Conservation (phyloP, 352 stramenopile genomes). For the Phytopythium mirpurense region DNA sequence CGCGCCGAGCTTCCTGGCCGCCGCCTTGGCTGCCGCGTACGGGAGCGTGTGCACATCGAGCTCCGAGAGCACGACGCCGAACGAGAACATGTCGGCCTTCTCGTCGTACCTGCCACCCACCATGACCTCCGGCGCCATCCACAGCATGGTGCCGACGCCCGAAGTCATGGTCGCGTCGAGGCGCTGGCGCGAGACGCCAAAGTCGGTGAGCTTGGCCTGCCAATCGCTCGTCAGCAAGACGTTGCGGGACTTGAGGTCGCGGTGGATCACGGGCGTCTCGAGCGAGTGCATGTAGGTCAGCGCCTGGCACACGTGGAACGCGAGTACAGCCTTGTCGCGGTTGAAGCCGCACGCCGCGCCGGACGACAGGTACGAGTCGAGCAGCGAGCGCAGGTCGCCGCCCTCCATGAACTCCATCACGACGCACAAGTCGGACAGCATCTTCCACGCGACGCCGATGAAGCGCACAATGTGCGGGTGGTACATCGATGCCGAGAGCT, state of each 20-base stretch:
- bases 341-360: slow-evolving; percentile 6
- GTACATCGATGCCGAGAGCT: slow-evolving; percentile 23
- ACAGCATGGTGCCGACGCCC: slow-evolving; percentile 20
- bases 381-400: slow-evolving; percentile 29
- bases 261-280: slow-evolving; percentile 24
- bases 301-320: slow-evolving; percentile 27
- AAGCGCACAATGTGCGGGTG: slow-evolving; percentile 28
- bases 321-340: slow-evolving; percentile 14
- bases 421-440: slow-evolving; percentile 27
- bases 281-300: slow-evolving; percentile 20
- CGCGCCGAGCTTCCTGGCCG: slow-evolving; percentile 8
- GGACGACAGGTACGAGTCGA: slow-evolving; percentile 14
- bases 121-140: slow-evolving; percentile 11
- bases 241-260: slow-evolving; percentile 55
- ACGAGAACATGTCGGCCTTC: slow-evolving; percentile 37
- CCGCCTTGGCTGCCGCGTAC: slow-evolving; percentile 12
- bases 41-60: slow-evolving; percentile 16
- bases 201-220: slow-evolving; percentile 25
- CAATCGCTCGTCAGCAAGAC: slow-evolving; percentile 26
- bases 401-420: slow-evolving; percentile 40
- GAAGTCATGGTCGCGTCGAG: slow-evolving; percentile 24
- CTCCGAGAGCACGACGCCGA: slow-evolving; percentile 29
- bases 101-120: slow-evolving; percentile 22
- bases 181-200: slow-evolving; percentile 23
- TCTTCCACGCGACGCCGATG: slow-evolving; percentile 28